Conservation (phyloP, 352 stramenopile species). For the Pilasporangium apinafurcum region DNA sequence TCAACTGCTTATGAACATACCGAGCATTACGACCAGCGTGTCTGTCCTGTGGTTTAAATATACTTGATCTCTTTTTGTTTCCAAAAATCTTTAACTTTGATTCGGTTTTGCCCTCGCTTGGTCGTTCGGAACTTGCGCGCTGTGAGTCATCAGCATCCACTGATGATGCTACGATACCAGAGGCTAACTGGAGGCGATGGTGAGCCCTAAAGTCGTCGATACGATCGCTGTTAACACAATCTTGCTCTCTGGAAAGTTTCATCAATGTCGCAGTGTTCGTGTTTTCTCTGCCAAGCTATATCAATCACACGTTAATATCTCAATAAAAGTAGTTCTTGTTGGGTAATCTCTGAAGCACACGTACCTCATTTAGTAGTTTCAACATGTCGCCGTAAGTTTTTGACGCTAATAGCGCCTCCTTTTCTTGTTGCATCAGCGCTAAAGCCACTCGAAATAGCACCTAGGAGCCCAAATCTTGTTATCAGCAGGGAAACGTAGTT, state of each 20-base stretch:
- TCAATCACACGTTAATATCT: neutral
- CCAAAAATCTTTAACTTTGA: conserved; percentile 48
- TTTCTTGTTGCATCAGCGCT: conserved; percentile 66
- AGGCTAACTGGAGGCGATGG: conserved; percentile 73
- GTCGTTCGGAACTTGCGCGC: conserved; percentile 15
- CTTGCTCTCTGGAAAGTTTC: conserved; percentile 46
- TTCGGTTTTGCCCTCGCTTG: conserved; percentile 40
- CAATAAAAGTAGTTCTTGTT: too few species aligned
- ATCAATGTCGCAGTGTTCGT: conserved; percentile 43
- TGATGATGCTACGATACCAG: conserved; percentile 67
- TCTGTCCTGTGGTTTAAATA: conserved; percentile 57
- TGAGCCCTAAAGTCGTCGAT: conserved; percentile 84
- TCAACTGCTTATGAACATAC: conserved; percentile 11
- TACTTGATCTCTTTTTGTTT: conserved; percentile 47
- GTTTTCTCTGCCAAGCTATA: conserved; percentile 48
- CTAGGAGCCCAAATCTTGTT: conserved; percentile 10
- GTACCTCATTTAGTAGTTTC: conserved; percentile 74
- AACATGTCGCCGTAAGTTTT: conserved; percentile 76
- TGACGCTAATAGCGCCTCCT: conserved; percentile 41
- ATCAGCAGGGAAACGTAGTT: too few species aligned
- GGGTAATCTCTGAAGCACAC: neutral
- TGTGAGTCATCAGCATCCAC: conserved; percentile 38
- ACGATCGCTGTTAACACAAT: conserved; percentile 54
- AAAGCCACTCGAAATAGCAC: conserved; percentile 73
- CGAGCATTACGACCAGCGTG: conserved; percentile 34